Base-by-base conservation (phyloP, 164 flowering plant genomes). In the Chimonanthus salicifolius region DNA sequence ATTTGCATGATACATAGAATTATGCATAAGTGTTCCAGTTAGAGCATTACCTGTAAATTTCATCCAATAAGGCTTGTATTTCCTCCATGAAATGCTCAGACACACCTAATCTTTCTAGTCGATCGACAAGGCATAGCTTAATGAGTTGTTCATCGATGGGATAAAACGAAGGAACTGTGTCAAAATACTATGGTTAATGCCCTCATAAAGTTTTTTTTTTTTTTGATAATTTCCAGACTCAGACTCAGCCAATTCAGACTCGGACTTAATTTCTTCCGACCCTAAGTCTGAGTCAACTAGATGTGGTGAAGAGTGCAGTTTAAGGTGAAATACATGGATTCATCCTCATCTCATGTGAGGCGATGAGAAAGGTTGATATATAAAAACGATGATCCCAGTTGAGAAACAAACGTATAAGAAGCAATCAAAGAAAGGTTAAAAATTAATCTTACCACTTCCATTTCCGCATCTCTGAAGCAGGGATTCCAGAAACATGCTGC, bases 81-180 rank as follows among this genome's bases (percentile, higher is more conserved):
- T 79, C 84, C 64, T 63, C 73, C 8, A 5, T 10, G 62, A 79
- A 82, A 75, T 79, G 75, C 68, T 74, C 75, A 5, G 80, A 74
- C 46, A 82, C 48, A 0, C 84, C 84, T 49, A 79, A 33, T 21
- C 77, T 80, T 50, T 78, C 74, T 2, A 84, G 21, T 18, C 79
- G 83, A 73, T 84, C 76, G 5, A 82, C 79, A 67, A 82, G 15
- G 76, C 74, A 58, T 62, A 86, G 77, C 75, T 73, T 74, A 48
- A 79, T 47, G 0, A 82, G 68, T 63, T 77, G 78, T 73, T 74
- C 84, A 33, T 79, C 82, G 46, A 79, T 48, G 6, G 82, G 82
- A 71, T 75, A 82, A 8, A 66, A 72, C 2, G 78, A 44, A 5
- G 84, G 84, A 20, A 82, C 88, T 83, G 79, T 51, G 8, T 33